Conservation (phyloP, 164 flowering plant genomes). For the Stephania japonica region DNA sequence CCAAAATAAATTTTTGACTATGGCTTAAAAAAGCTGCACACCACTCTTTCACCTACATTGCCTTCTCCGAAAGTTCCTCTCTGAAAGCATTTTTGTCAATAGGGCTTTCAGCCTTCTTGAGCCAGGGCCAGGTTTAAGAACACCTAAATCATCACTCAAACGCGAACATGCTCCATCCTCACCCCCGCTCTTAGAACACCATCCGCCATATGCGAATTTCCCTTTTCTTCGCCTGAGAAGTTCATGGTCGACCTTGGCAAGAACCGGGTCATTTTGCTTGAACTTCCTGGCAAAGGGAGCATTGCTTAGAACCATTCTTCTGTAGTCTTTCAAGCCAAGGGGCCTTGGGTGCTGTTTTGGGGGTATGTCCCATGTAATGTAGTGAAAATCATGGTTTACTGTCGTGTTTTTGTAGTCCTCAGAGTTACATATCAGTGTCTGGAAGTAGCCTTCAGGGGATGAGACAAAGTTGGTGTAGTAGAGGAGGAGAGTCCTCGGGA, state of each 20-base stretch:
- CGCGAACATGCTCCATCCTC: conserved; percentile 20
- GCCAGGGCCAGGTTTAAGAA: conserved; percentile 65
- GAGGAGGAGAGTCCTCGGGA: conserved; percentile 82
- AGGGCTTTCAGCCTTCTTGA: conserved; percentile 51
- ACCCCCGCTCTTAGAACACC: conserved; percentile 45
- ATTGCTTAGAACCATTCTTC: conserved; percentile 49
- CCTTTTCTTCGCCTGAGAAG: conserved; percentile 40
- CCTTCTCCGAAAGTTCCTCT: conserved; percentile 31
- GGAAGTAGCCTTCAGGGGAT: conserved; percentile 92
- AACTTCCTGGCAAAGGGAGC: conserved; percentile 84
- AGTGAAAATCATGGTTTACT: conserved; percentile 82
- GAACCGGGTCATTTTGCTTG: conserved; percentile 51
- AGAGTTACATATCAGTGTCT: conserved; percentile 84
- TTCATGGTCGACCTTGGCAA: conserved; percentile 62
- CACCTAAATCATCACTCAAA: conserved; percentile 34
- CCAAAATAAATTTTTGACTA: not conserved
- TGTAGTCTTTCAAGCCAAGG: conserved; percentile 55
- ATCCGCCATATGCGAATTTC: conserved; percentile 59
- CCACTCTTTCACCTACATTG: conserved; percentile 43
- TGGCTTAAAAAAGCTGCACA: not conserved
- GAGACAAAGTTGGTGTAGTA: conserved; percentile 95
- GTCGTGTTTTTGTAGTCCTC: conserved; percentile 61
- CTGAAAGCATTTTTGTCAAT: conserved; percentile 38
- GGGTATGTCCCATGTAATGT: conserved; percentile 85
- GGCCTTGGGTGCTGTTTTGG: conserved; percentile 87